phyloP scores from a whole-genome alignment of 352 stramenopile genomes.

The Phytophthora citrophthora region DNA sequence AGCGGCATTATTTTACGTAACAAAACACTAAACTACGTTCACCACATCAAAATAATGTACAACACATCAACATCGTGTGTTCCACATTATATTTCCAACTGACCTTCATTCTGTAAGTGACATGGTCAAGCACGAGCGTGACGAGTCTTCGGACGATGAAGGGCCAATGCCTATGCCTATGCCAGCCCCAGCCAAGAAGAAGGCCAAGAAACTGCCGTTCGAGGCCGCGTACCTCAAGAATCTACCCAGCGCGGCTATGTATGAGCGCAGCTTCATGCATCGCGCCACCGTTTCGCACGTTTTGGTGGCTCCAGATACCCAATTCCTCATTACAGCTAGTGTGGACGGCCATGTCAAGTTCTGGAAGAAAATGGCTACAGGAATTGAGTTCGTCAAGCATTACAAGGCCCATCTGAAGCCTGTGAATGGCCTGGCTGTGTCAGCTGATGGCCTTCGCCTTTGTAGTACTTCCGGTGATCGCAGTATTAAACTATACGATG shows the following conservation, averaged over 20 bases:
- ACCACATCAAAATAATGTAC: neutral
- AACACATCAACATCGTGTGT: too few species aligned
- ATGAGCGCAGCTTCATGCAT: constrained; percentile 99
- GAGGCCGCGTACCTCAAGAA: constrained; percentile 81
- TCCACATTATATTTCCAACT: too few species aligned
- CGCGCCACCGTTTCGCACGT: constrained; percentile 94
- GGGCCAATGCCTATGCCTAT: constrained; percentile 70
- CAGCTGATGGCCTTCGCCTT: constrained; percentile 83
- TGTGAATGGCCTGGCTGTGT: constrained; percentile 88
- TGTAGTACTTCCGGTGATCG: constrained; percentile 91
- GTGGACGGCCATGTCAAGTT: constrained; percentile 99
- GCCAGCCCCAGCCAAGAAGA: constrained; percentile 51
- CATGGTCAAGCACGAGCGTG: constrained; percentile 28
- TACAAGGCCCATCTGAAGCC: constrained; percentile 96
- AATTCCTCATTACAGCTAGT: constrained; percentile 97
- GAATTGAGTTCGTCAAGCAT: constrained; percentile 99
- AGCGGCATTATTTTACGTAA: neutral
- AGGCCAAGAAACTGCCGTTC: constrained; percentile 53
- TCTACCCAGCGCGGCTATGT: constrained; percentile 91
- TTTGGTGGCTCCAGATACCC: constrained; percentile 89
- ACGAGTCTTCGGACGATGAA: constrained; percentile 45
- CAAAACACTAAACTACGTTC: neutral
- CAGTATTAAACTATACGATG: constrained; percentile 99
- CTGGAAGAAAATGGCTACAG: constrained; percentile 97
- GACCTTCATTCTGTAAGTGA: too few species aligned